Conservation (phyloP, 768 basidiomycete genomes). For the Naganishia antarctica region DNA sequence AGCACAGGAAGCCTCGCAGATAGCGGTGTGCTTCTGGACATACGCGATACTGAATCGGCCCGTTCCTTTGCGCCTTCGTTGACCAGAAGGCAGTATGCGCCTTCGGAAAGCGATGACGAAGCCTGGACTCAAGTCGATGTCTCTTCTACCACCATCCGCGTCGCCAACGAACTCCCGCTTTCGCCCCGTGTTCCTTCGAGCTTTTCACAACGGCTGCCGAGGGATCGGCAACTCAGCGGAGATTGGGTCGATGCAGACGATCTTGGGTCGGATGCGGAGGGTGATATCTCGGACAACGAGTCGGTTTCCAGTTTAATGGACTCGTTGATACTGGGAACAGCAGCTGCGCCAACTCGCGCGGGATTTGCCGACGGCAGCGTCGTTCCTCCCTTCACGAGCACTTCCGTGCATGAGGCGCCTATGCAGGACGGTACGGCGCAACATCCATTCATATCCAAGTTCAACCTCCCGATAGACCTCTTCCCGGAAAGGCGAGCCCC, state of each 20-base stretch:
- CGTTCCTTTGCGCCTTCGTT: not conserved
- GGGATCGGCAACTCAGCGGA: slow-evolving; percentile 5
- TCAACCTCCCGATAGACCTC: slow-evolving; percentile 24
- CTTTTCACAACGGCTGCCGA: not conserved
- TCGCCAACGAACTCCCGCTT: not conserved
- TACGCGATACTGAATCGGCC: not conserved
- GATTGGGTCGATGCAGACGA: slow-evolving; percentile 9
- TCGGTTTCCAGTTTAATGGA: slow-evolving; percentile 25
- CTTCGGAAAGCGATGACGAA: slow-evolving; percentile 18
- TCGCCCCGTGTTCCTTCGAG: slow-evolving; percentile 4
- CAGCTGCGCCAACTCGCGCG: not conserved
- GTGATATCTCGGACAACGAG: slow-evolving; percentile 23
- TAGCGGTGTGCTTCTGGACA: not conserved
- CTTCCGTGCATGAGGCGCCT: not conserved
- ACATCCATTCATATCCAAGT: slow-evolving; percentile 26
- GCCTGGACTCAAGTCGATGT: not conserved
- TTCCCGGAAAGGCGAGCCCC: slow-evolving; percentile 21
- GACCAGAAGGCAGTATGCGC: not conserved
- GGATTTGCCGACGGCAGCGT: not conserved
- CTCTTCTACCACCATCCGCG: slow-evolving; percentile 13
- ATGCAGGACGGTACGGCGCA: not conserved
- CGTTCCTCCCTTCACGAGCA: too few species aligned
- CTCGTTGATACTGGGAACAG: slow-evolving; percentile 20
- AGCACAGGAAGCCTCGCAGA: slow-evolving; percentile 3
- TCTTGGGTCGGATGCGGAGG: slow-evolving; percentile 12